A percentile compares a stretch with the other conserved stretches of the same genome.
Evolutionary conservation across 768 basidiomycete genomes (phyloP).

Genomic region (Naganishia antarctica): DNA sequence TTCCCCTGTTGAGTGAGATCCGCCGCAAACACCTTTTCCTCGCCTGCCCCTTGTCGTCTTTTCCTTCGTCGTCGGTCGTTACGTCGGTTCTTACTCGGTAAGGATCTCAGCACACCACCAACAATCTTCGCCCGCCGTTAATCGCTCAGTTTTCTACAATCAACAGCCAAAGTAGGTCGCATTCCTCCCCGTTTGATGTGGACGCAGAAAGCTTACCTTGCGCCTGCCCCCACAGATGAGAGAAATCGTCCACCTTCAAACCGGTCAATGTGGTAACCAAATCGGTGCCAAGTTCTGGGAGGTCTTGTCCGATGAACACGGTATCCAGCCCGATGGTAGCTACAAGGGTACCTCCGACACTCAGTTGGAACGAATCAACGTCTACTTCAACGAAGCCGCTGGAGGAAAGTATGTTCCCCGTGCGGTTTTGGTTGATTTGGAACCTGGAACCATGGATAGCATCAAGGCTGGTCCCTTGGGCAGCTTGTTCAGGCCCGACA

Average conservation of each 20-base stretch:
- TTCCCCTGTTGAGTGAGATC: not conserved
- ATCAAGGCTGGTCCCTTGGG: constrained; percentile 63
- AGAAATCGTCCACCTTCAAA: constrained; percentile 99
- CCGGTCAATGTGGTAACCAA: constrained; percentile 99
- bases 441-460: constrained; percentile 69
- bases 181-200: not conserved
- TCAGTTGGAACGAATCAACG: constrained; percentile 83
- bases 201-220: not conserved
- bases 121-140: not conserved
- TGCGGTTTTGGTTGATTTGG: constrained; percentile 92
- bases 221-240: constrained; percentile 50
- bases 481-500: constrained; percentile 90
- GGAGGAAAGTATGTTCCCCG: constrained; percentile 77
- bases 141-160: not conserved
- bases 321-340: constrained; percentile 81
- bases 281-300: constrained; percentile 63
- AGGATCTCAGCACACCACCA: not conserved
- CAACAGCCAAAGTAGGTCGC: not conserved
- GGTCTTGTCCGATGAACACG: constrained; percentile 59
- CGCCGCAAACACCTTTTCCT: not conserved
- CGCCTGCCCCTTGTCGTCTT: constrained; percentile 14
- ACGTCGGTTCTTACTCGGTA: constrained; percentile 9
- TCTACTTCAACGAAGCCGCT: constrained; percentile 69
- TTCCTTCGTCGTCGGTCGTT: constrained; percentile 11
- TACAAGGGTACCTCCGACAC: constrained; percentile 92